These are phyloP conservation scores for Orychophragmus violaceus DNA, from an alignment of 345 rosid genomes.

Conservation along the genomic window DNA sequence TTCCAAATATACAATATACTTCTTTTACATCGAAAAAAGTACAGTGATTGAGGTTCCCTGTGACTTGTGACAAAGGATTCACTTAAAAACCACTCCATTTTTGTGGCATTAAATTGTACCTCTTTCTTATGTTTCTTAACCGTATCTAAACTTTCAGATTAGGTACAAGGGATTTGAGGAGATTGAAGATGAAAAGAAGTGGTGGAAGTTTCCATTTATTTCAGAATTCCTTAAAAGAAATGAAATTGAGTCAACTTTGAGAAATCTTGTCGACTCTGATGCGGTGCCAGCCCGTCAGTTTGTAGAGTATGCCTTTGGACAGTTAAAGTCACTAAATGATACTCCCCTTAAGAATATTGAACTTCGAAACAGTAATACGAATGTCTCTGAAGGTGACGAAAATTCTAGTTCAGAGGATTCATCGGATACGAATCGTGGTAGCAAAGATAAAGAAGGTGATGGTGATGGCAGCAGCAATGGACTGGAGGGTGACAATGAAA, in stretches of 20 bases:
- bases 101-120: background rate
- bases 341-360: conserved; percentile 35
- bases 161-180: conserved; percentile 70
- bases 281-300: conserved; percentile 72
- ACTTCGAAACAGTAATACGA: conserved; percentile 24
- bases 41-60: background rate
- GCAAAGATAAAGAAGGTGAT: conserved; percentile 23
- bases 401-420: conserved; percentile 29
- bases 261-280: conserved; percentile 53
- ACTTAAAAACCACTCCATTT: background rate
- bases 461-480: conserved; percentile 23
- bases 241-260: conserved; percentile 61
- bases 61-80: background rate
- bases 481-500: conserved; percentile 26
- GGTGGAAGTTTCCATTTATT: conserved; percentile 79
- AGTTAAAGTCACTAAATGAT: conserved; percentile 67
- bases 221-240: conserved; percentile 57
- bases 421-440: conserved; percentile 14
- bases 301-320: conserved; percentile 90
- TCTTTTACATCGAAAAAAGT: background rate
- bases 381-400: conserved; percentile 24
- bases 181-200: conserved; percentile 67
- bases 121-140: background rate
- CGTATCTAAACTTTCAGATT: conserved; percentile 42
- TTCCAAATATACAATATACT: background rate